Percentiles rank a stretch among this genome's conserved stretches.
These are phyloP conservation scores for Vigna unguiculata DNA, from an alignment of 306 rosid genomes.

Conservation along the genomic window DNA sequence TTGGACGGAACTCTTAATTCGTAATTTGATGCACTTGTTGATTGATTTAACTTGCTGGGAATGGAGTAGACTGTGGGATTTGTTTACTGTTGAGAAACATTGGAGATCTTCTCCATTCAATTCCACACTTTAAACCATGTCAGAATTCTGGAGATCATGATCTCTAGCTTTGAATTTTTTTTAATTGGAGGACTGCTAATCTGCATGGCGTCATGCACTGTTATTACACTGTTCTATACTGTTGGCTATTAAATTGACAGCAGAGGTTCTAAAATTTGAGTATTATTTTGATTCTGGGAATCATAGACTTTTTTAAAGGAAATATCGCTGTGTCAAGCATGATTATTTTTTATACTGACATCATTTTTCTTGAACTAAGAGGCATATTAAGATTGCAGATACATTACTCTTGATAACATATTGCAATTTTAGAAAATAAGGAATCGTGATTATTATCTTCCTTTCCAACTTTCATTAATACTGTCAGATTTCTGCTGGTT, in stretches of 20 bases:
- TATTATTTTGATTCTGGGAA: constrained; percentile 21
- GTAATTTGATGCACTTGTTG: not conserved
- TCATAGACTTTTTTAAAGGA: constrained; percentile 25
- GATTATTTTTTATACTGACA: constrained; percentile 20
- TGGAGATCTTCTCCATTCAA: not conserved
- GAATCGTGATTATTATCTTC: not conserved
- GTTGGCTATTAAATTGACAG: not conserved
- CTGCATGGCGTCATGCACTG: not conserved
- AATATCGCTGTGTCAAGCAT: constrained; percentile 17
- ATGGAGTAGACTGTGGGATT: not conserved
- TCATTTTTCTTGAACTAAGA: constrained; percentile 8
- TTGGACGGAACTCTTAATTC: constrained; percentile 1
- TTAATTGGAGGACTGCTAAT: not conserved
- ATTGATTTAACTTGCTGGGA: constrained; percentile 19
- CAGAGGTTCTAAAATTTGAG: constrained; percentile 10
- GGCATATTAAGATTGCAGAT: not conserved
- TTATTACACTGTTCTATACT: not conserved
- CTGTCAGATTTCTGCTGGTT: constrained; percentile 14
- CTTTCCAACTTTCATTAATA: constrained; percentile 20
- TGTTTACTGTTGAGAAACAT: constrained; percentile 12
- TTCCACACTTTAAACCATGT: not conserved
- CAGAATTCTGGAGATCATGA: not conserved
- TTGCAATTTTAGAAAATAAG: constrained; percentile 9
- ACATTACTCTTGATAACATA: constrained; percentile 7
- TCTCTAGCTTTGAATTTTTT: not conserved